Evolutionary conservation across 345 rosid species (phyloP).

Genomic region (Moricandia moricandioides): DNA sequence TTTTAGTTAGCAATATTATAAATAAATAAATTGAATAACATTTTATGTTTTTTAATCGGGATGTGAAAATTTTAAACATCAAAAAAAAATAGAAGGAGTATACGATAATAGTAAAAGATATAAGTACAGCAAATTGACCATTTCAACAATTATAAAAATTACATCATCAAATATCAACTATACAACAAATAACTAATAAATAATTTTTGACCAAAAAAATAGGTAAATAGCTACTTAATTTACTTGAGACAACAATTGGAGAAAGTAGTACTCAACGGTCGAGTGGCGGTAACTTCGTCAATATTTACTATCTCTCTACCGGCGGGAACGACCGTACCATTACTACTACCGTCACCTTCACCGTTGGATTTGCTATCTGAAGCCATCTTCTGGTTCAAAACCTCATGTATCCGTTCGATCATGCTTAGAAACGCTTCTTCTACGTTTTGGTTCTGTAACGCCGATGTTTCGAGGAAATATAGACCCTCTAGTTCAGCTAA

Average conservation of each 20-base stretch:
- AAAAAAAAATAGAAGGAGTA: too few species aligned
- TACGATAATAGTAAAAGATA: neutral
- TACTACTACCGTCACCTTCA: neutral
- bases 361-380: constrained; percentile 50
- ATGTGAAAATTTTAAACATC: too few species aligned
- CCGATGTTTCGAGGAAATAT: constrained; percentile 83
- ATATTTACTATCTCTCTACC: constrained; percentile 55
- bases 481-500: constrained; percentile 61
- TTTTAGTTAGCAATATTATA: too few species aligned
- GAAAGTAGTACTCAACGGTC: constrained; percentile 41
- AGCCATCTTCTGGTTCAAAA: constrained; percentile 45
- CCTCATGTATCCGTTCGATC: constrained; percentile 61
- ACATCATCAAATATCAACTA: neutral
- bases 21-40: too few species aligned
- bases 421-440: constrained; percentile 72
- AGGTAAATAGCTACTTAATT: neutral
- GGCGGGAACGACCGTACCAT: constrained; percentile 31
- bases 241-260: constrained; percentile 50
- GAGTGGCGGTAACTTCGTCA: constrained; percentile 69
- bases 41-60: too few species aligned
- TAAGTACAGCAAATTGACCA: neutral
- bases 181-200: neutral
- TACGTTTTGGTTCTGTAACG: constrained; percentile 64
- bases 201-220: neutral
- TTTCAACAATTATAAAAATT: neutral